Evolutionary conservation across 306 rosid genomes (phyloP).

Genomic region (Casuarina cunninghamiana): DNA sequence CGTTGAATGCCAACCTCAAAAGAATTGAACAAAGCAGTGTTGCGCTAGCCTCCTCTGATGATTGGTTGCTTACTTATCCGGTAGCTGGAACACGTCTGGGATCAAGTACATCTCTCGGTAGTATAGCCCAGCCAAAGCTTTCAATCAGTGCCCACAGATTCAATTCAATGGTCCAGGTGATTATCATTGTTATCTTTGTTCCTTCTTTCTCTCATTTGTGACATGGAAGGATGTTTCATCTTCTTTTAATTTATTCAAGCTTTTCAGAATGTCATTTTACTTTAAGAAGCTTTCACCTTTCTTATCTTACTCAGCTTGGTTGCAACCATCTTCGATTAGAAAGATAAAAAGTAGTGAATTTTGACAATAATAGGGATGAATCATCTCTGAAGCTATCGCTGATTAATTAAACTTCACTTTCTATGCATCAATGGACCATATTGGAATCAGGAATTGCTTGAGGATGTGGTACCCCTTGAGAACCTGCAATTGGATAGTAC

Average conservation of each 20-base stretch:
- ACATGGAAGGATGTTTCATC: background rate
- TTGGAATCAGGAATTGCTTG: slow-evolving; percentile 69
- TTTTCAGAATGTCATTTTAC: background rate
- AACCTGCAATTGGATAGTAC: slow-evolving; percentile 63
- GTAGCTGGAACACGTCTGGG: slow-evolving; percentile 41
- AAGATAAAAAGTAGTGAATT: background rate
- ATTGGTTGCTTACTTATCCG: slow-evolving; percentile 64
- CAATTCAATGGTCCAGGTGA: slow-evolving; percentile 82
- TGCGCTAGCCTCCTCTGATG: slow-evolving; percentile 77
- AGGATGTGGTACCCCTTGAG: slow-evolving; percentile 74
- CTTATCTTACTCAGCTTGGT: background rate
- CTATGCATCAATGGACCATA: background rate
- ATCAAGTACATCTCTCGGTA: slow-evolving; percentile 42
- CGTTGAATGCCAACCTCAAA: slow-evolving; percentile 53
- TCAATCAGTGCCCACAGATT: slow-evolving; percentile 81
- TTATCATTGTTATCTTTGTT: background rate
- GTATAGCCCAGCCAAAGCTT: slow-evolving; percentile 62
- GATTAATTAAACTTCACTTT: background rate
- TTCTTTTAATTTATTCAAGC: background rate
- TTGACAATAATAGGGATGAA: background rate
- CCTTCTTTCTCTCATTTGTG: background rate
- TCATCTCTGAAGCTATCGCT: slow-evolving; percentile 3
- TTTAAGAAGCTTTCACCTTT: slow-evolving; percentile 9
- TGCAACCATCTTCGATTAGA: background rate
- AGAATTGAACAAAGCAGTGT: slow-evolving; percentile 80